Evolutionary conservation across 192 early-diverging fungal species (phyloP).

Genomic region (Umbelopsis vinacea): DNA sequence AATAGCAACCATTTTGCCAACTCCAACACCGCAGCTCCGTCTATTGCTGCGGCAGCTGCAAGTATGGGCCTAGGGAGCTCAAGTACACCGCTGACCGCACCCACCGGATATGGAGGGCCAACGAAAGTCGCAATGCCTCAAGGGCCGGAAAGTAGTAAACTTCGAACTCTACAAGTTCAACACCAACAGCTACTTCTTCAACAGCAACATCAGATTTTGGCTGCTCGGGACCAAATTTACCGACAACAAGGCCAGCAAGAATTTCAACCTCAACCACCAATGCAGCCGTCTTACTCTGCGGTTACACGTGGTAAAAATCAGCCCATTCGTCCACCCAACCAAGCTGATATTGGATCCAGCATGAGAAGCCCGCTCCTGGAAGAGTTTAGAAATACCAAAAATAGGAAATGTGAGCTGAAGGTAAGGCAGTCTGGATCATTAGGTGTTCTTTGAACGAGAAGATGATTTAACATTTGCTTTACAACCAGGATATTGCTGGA

Average conservation of each 20-base stretch:
- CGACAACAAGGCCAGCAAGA: conserved; percentile 50
- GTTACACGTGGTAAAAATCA: conserved; percentile 36
- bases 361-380: conserved; percentile 88
- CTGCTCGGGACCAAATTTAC: conserved; percentile 56
- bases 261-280: conserved; percentile 31
- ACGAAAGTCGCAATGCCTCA: conserved; percentile 27
- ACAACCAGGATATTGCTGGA: conserved; percentile 80
- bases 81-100: conserved; percentile 31
- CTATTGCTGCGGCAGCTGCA: conserved; percentile 3
- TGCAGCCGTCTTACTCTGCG: conserved; percentile 28
- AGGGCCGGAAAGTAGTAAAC: conserved; percentile 49
- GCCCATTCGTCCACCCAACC: conserved; percentile 23
- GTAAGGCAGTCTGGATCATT: conserved; percentile 43
- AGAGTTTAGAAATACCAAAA: conserved; percentile 98
- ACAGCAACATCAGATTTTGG: conserved; percentile 51
- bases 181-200: conserved; percentile 53
- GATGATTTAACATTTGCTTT: background rate
- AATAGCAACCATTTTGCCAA: conserved; percentile 14
- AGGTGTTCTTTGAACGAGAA: too few species aligned
- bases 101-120: conserved; percentile 37
- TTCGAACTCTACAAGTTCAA: conserved; percentile 50
- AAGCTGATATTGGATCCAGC: conserved; percentile 58
- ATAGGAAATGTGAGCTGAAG: conserved; percentile 93
- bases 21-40: background rate
- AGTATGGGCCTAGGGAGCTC: conserved; percentile 7